These are phyloP conservation scores for Sporothrix pseudoabietina DNA, from an alignment of 2,329 filamentous ascomycete species.

Conservation along the genomic window DNA sequence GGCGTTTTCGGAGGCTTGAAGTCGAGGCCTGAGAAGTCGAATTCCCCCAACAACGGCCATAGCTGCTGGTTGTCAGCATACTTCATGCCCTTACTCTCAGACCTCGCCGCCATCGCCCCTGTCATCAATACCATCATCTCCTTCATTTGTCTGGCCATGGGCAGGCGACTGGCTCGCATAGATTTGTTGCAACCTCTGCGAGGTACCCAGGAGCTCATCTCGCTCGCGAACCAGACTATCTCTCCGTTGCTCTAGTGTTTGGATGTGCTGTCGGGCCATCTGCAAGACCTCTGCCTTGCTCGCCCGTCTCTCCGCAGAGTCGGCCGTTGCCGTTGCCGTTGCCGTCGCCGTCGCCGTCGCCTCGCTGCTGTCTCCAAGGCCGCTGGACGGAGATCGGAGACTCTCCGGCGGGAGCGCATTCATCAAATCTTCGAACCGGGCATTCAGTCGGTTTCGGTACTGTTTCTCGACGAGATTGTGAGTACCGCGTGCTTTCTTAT, in stretches of 20 bases:
- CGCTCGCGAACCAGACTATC: slow-evolving; percentile 40
- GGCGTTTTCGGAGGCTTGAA: no score
- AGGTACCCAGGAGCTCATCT: slow-evolving; percentile 35
- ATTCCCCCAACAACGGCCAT: not conserved
- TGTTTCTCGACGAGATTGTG: slow-evolving; percentile 36
- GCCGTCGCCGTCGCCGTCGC: slow-evolving; percentile 27
- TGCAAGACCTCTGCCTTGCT: slow-evolving; percentile 46
- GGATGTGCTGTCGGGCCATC: slow-evolving; percentile 42
- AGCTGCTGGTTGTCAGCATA: no score
- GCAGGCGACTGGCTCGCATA: slow-evolving; percentile 10
- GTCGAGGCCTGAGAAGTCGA: not conserved
- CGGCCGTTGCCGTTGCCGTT: slow-evolving; percentile 22
- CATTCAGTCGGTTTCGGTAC: slow-evolving; percentile 35
- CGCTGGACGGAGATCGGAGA: slow-evolving; percentile 6
- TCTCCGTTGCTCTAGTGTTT: slow-evolving; percentile 40
- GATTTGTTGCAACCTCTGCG: slow-evolving; percentile 32
- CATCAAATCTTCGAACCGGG: slow-evolving; percentile 34
- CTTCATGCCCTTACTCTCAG: not conserved
- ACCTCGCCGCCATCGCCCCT: not conserved
- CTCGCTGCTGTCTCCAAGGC: not conserved
- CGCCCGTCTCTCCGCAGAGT: slow-evolving; percentile 37
- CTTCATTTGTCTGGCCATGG: not conserved
- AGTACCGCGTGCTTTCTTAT: slow-evolving; percentile 22
- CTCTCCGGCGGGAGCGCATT: slow-evolving; percentile 34
- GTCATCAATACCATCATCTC: not conserved